phyloP scores from a whole-genome alignment of 1,284 basidiomycete genomes.

The Malassezia equina region DNA sequence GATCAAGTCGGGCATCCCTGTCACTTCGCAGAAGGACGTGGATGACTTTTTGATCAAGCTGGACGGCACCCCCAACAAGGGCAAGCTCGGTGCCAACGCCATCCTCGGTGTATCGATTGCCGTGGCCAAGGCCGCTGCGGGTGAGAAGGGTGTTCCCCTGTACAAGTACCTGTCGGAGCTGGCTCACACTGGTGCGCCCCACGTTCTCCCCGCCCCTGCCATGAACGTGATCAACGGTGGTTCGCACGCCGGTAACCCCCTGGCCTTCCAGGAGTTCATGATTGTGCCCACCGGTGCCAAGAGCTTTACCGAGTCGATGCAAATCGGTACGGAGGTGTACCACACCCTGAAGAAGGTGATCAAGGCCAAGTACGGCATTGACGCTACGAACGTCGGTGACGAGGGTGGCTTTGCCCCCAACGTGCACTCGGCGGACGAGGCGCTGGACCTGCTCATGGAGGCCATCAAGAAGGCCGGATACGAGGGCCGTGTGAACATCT shows the following conservation, averaged over 20 bases:
- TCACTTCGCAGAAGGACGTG: constrained; percentile 88
- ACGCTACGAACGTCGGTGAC: constrained; percentile 96
- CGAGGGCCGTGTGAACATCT: constrained; percentile 97
- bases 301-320: constrained; percentile 91
- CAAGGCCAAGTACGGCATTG: constrained; percentile 96
- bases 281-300: constrained; percentile 97
- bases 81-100: constrained; percentile 97
- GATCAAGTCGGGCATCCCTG: constrained; percentile 72
- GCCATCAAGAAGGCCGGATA: constrained; percentile 97
- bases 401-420: constrained; percentile 99
- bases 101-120: constrained; percentile 98
- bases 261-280: constrained; percentile 84
- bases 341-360: constrained; percentile 99
- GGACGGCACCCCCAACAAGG: constrained; percentile 96
- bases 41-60: constrained; percentile 98
- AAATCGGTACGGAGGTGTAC: constrained; percentile 96
- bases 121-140: constrained; percentile 79
- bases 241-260: constrained; percentile 97
- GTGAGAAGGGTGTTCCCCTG: constrained; percentile 63
- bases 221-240: constrained; percentile 99
- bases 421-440: constrained; percentile 90
- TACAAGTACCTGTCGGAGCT: constrained; percentile 94
- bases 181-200: constrained; percentile 85
- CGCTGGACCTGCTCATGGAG: constrained; percentile 86
- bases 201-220: constrained; percentile 60